These are phyloP conservation scores for Phytophthora citricola DNA, from an alignment of 352 stramenopile species.

Conservation along the genomic window DNA sequence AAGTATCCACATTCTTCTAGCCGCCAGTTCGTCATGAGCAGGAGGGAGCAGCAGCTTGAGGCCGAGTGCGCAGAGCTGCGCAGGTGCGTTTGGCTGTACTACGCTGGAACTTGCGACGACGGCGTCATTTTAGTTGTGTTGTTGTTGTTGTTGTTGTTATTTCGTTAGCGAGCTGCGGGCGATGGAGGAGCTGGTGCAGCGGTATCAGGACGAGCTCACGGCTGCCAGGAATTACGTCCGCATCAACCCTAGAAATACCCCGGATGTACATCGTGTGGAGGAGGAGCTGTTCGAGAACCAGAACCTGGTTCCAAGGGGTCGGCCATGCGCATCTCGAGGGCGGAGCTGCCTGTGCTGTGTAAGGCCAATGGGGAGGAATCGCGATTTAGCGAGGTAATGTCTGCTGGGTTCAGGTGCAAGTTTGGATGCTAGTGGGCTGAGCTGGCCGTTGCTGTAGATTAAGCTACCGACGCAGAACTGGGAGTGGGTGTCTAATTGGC, in stretches of 20 bases:
- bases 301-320: conserved; percentile 42
- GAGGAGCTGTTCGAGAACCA: conserved; percentile 73
- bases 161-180: conserved; percentile 56
- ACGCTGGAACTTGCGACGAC: background rate
- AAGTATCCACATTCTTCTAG: conserved; percentile 8
- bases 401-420: too few relatives aligned
- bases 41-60: conserved; percentile 45
- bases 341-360: conserved; percentile 34
- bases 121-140: background rate
- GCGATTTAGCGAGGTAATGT: conserved; percentile 48
- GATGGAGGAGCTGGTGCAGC: conserved; percentile 63
- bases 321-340: conserved; percentile 12
- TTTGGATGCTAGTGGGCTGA: too few relatives aligned
- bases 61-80: conserved; percentile 43
- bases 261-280: conserved; percentile 40
- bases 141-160: background rate
- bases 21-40: conserved; percentile 18
- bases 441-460: conserved; percentile 33
- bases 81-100: conserved; percentile 24
- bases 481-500: conserved; percentile 70
- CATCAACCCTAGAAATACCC: conserved; percentile 7
- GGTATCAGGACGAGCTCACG: conserved; percentile 66
- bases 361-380: conserved; percentile 38
- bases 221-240: background rate
- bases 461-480: conserved; percentile 57